These are phyloP conservation scores for Fusarium begoniae DNA, from an alignment of 2,329 filamentous ascomycete genomes.

Conservation along the genomic window DNA sequence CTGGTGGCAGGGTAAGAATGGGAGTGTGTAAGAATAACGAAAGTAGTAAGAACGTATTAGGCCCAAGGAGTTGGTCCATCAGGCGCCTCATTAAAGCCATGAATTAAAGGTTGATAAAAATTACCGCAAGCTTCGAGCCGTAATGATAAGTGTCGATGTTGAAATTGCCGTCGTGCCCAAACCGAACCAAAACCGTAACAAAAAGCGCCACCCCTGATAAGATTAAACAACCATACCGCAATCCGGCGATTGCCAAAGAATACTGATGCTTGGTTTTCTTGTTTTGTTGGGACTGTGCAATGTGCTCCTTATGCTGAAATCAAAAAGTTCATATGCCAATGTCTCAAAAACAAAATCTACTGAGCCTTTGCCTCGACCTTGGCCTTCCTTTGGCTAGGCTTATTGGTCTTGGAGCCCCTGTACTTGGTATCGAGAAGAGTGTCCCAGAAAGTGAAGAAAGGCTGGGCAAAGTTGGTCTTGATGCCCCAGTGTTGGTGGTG, in stretches of 20 bases:
- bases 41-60: slow-evolving; percentile 27
- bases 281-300: slow-evolving; percentile 8
- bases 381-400: slow-evolving; percentile 49
- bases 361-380: slow-evolving; percentile 11
- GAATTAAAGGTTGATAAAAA: slow-evolving; percentile 36
- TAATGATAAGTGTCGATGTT: slow-evolving; percentile 26
- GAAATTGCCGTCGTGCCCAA: slow-evolving; percentile 30
- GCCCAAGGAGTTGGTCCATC: slow-evolving; percentile 18
- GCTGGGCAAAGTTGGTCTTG: slow-evolving; percentile 92
- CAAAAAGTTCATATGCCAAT: slow-evolving; percentile 35
- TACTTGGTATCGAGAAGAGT: slow-evolving; percentile 82
- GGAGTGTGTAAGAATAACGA: slow-evolving; percentile 25
- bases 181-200: slow-evolving; percentile 29
- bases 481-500: slow-evolving; percentile 99
- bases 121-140: slow-evolving; percentile 39
- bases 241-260: slow-evolving; percentile 23
- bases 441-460: slow-evolving; percentile 98
- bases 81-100: slow-evolving; percentile 39
- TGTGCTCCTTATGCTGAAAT: slow-evolving; percentile 36
- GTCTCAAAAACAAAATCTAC: slow-evolving; percentile 22
- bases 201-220: slow-evolving; percentile 22
- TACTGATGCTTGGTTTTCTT: slow-evolving; percentile 19
- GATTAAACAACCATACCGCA: slow-evolving; percentile 27
- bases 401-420: slow-evolving; percentile 66
- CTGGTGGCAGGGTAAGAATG: slow-evolving; percentile 6